Evolutionary conservation across 805 yeast genomes (phyloP).

Genomic region (Sungouiozyma intestinalis): DNA sequence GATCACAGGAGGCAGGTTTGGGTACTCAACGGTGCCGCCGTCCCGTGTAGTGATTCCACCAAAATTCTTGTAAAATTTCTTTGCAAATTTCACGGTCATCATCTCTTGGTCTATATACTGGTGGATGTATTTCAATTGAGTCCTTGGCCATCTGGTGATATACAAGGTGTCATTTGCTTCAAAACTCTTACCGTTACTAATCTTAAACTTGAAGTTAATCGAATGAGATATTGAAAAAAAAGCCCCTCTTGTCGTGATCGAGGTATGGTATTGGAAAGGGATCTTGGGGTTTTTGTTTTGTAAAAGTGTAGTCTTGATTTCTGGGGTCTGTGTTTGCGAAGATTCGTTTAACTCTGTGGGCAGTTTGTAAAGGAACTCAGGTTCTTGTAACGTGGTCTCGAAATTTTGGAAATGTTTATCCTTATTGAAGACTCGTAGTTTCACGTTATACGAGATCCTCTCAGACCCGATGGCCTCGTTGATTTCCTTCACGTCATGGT

Average conservation of each 20-base stretch:
- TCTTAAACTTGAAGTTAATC: slow-evolving; percentile 38
- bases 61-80: slow-evolving; percentile 25
- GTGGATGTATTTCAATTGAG: slow-evolving; percentile 38
- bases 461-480: slow-evolving; percentile 23
- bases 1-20: slow-evolving; percentile 28
- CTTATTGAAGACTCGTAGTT: slow-evolving; percentile 20
- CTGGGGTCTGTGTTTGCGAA: neutral
- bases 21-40: slow-evolving; percentile 22
- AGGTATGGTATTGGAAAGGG: slow-evolving; percentile 34
- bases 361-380: slow-evolving; percentile 17
- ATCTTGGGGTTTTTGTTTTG: slow-evolving; percentile 23
- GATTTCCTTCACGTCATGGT: slow-evolving; percentile 14
- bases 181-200: slow-evolving; percentile 40
- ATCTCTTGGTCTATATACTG: slow-evolving; percentile 46
- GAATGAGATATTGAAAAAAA: slow-evolving; percentile 45
- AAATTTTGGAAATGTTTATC: slow-evolving; percentile 22
- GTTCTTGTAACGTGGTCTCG: slow-evolving; percentile 26
- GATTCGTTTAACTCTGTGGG: slow-evolving; percentile 4
- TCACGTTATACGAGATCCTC: slow-evolving; percentile 18
- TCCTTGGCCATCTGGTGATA: slow-evolving; percentile 42
- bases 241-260: slow-evolving; percentile 37
- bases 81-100: slow-evolving; percentile 33
- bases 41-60: slow-evolving; percentile 29
- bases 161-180: slow-evolving; percentile 42
- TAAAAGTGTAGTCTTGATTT: slow-evolving; percentile 17